Base-by-base conservation (phyloP, 805 yeast genomes). In the Yamadazyma sp. region DNA sequence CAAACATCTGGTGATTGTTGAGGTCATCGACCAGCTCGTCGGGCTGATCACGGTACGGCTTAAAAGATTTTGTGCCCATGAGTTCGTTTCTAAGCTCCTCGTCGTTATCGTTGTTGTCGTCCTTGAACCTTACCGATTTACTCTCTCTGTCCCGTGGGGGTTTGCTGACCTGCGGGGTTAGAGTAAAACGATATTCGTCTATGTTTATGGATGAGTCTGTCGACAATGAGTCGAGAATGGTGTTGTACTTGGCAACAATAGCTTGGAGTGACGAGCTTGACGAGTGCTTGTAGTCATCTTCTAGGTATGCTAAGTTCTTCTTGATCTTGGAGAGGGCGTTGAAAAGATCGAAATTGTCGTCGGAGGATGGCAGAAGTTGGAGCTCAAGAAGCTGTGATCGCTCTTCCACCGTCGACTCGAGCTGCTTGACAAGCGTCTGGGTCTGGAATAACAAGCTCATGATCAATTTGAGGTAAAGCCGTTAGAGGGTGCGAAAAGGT, bases 111-210 rank as follows among this genome's bases (percentile, higher is more conserved):
- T 33, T 48, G 4, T 46, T 54, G 30, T 54, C 52, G 35, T 67
- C 73, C 40, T 58, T 52, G 43, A 69, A 69, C 24, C 74, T 50
- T 6, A 69, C 74, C 13, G 65, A 51, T 39, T 66, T 64, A 9
- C 28, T 32, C 16, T 37, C 36, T 25, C n/a, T n/a, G n/a, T n/a
- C n/a, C n/a, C n/a, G n/a, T n/a, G n/a, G n/a, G n/a, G n/a, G n/a
- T 31, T 31, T 10, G 7, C 26, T 5, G 37, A 20, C 16, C 9
- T 4, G 42, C 24, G 27, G 21, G 5, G 21, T 13, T 14, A 27
- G 13, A 11, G 27, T 41, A 36, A 52, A 65, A 23, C 37, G 45
- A 40, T 62, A 67, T 40, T 67, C 70, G 9, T 51, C 49, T 1
- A 58, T 46, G 31, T 61, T 59, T 10, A 66, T 50, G 31, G 52